Base-by-base conservation (phyloP, 306 rosid genomes). In the Arachis stenosperma region DNA sequence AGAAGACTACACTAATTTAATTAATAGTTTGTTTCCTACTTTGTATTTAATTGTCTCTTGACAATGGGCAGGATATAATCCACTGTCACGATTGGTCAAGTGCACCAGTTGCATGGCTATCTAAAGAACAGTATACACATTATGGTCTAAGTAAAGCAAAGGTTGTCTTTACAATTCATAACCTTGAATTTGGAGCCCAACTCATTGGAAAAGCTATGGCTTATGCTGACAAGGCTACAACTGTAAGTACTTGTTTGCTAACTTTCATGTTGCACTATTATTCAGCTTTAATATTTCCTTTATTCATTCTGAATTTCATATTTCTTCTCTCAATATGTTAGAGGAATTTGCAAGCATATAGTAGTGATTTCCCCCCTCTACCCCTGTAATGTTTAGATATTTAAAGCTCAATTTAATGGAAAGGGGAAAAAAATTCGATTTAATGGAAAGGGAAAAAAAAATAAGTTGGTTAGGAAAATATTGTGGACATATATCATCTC, bases 11-110 rank as follows among this genome's bases (percentile, higher is more conserved):
- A 33, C 39, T 27, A 50, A 72, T 68, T 63, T 65, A 8, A 41
- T 80, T 33, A 11, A 22, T 50, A 6, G 47, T 47, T 52, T 76
- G 46, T 70, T 36, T 70, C 71, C 69, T 80, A 72, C 33, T 13
- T 15, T 22, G 54, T 6, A 82, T 79, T 50, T 57, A 46, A 75
- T 65, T 50, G 77, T 44, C 67, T 64, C 70, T 79, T 69, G 70
- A 64, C 72, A 76, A 71, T 74, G 79, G 75, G 39, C 87, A 94
- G 98, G 99, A 95, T 88, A 88, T 95, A 74, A 85, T 95, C 77
- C 99, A 95, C 74, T 95, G 99, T 82, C 99, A 95, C 80, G 99
- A 95, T 88, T 95, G 99, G 99, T 85, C 97, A 1, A 95, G 96
- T 75, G 99, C 99, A 13, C 97, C 98, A 6, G 96, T 91, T 84